Conservation (phyloP, 2,329 filamentous ascomycete genomes). For the Helicocarpus griseus region DNA sequence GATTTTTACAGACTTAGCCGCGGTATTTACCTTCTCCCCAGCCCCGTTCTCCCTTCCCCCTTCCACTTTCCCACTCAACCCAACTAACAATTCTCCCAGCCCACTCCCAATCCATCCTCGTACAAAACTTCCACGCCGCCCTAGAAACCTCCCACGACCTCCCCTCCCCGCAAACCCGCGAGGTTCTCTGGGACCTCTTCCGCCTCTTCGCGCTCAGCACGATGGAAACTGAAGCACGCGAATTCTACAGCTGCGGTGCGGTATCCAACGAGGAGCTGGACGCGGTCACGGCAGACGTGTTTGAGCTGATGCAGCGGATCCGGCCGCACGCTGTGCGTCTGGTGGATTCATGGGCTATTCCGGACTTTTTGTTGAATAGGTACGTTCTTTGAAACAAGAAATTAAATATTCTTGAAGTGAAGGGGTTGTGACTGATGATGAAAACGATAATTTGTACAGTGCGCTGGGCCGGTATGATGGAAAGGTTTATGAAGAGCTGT, state of each 20-base stretch:
- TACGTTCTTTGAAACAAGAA: too few species aligned
- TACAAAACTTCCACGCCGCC: constrained; percentile 37
- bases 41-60: too few species aligned
- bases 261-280: constrained; percentile 34
- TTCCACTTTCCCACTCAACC: background rate
- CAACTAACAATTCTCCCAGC: constrained; percentile 16
- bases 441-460: constrained; percentile 18
- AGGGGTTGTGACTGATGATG: background rate
- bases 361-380: constrained; percentile 42
- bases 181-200: constrained; percentile 35
- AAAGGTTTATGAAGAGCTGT: constrained; percentile 45
- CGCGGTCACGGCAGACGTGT: constrained; percentile 30
- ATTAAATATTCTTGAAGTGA: too few species aligned
- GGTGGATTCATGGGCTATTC: constrained; percentile 45
- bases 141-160: constrained; percentile 15
- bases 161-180: constrained; percentile 15
- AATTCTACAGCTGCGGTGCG: constrained; percentile 37
- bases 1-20: constrained; percentile 18
- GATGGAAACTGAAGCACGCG: constrained; percentile 34
- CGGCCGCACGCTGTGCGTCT: constrained; percentile 43
- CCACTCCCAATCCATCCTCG: constrained; percentile 40
- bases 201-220: constrained; percentile 39
- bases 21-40: background rate
- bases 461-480: constrained; percentile 44
- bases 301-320: constrained; percentile 39